Percentiles rank a stretch among this genome's conserved stretches.
These are phyloP conservation scores for Cladosporium sp. DNA, from an alignment of 2,329 filamentous ascomycete species.

Conservation along the genomic window DNA sequence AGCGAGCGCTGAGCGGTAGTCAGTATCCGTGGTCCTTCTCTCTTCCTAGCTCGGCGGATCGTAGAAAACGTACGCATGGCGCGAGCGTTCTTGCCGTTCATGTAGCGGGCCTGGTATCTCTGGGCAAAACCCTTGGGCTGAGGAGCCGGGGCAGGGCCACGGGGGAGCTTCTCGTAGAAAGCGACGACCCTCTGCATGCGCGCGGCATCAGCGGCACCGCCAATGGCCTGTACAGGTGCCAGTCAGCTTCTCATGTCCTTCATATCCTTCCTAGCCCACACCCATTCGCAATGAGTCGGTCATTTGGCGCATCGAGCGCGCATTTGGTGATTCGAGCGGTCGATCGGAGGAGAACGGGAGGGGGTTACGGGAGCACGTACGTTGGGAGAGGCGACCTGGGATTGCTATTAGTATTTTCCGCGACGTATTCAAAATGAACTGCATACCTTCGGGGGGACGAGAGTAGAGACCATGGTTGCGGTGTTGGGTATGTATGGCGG, in stretches of 20 bases:
- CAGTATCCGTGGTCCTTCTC: conserved; percentile 15
- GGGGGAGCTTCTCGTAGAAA: conserved; percentile 98
- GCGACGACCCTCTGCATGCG: conserved; percentile 97
- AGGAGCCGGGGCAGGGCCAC: conserved; percentile 78
- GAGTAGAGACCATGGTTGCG: conserved; percentile 63
- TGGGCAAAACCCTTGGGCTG: conserved; percentile 79
- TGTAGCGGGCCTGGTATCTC: conserved; percentile 83
- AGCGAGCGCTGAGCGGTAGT: conserved; percentile 66
- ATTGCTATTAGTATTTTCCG: conserved; percentile 31
- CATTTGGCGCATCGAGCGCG: background rate
- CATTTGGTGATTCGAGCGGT: conserved; percentile 1
- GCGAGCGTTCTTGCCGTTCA: conserved; percentile 81
- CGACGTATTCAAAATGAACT: conserved; percentile 30
- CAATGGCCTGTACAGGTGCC: conserved; percentile 68
- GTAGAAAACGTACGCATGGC: conserved; percentile 69
- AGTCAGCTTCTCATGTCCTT: conserved; percentile 16
- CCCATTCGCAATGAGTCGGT: background rate
- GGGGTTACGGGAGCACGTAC: conserved; percentile 53
- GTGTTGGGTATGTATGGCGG: conserved; percentile 8
- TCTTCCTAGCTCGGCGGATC: background rate
- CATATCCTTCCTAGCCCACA: background rate
- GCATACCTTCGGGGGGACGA: conserved; percentile 96
- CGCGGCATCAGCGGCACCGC: conserved; percentile 88
- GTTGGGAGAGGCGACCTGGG: conserved; percentile 75
- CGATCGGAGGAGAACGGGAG: conserved; percentile 12